Conservation (phyloP, 306 rosid genomes). For the Begonia peltatifolia region DNA sequence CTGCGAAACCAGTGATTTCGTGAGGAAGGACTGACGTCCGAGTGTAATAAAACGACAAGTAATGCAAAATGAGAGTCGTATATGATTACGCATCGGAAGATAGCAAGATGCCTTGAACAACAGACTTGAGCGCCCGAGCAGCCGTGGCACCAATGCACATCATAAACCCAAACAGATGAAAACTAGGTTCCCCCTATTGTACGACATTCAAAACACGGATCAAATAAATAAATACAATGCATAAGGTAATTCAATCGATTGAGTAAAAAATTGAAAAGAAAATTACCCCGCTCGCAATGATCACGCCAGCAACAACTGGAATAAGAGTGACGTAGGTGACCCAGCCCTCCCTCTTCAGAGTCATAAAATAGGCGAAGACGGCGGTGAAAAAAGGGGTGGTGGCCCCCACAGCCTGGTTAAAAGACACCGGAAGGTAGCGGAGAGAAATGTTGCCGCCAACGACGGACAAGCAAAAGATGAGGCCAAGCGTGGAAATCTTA, state of each 20-base stretch:
- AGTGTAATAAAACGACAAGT: neutral
- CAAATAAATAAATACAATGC: too few species aligned
- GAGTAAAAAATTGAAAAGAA: neutral
- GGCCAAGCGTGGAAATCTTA: constrained; percentile 64
- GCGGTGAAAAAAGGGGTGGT: constrained; percentile 92
- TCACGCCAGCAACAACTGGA: constrained; percentile 79
- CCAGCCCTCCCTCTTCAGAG: constrained; percentile 78
- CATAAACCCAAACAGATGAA: constrained; percentile 83
- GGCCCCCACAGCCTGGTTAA: constrained; percentile 84
- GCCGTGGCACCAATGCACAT: constrained; percentile 83
- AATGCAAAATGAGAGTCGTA: neutral
- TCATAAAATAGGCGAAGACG: constrained; percentile 66
- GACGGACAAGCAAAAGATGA: constrained; percentile 67
- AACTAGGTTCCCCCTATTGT: constrained; percentile 77
- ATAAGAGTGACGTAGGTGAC: constrained; percentile 65
- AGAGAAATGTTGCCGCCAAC: constrained; percentile 80
- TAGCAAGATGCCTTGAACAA: constrained; percentile 77
- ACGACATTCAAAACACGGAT: neutral
- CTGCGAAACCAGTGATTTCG: constrained; percentile 23
- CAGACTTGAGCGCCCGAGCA: constrained; percentile 82
- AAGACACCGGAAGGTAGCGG: constrained; percentile 65
- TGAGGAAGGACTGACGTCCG: neutral
- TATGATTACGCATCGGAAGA: constrained; percentile 77
- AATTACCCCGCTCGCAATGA: constrained; percentile 85
- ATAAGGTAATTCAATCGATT: constrained; percentile 3